Percentiles rank a stretch among this genome's conserved stretches.
Evolutionary conservation across 768 basidiomycete species (phyloP).

Genomic region (Pleurotus citrinopileatus): DNA sequence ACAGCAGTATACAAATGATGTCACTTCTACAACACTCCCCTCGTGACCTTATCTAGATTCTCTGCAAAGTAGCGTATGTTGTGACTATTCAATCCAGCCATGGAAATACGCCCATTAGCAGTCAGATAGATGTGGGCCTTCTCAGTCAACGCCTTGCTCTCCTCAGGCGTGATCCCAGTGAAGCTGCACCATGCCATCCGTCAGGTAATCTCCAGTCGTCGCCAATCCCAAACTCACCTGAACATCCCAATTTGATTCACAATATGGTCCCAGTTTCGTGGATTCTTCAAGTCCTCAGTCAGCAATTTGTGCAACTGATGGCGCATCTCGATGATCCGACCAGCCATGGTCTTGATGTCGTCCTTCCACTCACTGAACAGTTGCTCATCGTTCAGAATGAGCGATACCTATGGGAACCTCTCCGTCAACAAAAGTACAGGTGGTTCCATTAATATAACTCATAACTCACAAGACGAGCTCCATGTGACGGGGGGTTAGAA

Average conservation of each 20-base stretch:
- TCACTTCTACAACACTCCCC: constrained; percentile 28
- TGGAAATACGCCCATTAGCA: constrained; percentile 85
- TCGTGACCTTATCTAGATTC: constrained; percentile 65
- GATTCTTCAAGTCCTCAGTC: constrained; percentile 78
- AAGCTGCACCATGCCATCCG: constrained; percentile 46
- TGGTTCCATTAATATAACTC: too few relatives aligned
- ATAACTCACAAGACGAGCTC: constrained; percentile 74
- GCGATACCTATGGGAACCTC: constrained; percentile 51
- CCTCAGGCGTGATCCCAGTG: constrained; percentile 70
- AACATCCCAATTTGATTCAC: constrained; percentile 97
- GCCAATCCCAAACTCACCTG: constrained; percentile 49
- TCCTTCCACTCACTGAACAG: constrained; percentile 87
- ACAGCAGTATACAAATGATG: constrained; percentile 6
- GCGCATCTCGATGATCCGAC: constrained; percentile 91
- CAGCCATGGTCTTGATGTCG: constrained; percentile 92
- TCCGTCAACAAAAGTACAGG: constrained; percentile 8
- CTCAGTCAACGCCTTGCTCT: constrained; percentile 66
- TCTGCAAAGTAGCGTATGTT: constrained; percentile 80
- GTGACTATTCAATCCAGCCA: constrained; percentile 84
- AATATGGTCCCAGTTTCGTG: constrained; percentile 96
- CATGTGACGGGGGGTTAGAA: constrained; percentile 90
- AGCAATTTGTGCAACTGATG: constrained; percentile 70
- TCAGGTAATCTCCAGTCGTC: constrained; percentile 2
- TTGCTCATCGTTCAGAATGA: constrained; percentile 73
- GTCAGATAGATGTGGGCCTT: constrained; percentile 86